phyloP scores from a whole-genome alignment of 345 rosid genomes.

The Capsella bursapastoris region DNA sequence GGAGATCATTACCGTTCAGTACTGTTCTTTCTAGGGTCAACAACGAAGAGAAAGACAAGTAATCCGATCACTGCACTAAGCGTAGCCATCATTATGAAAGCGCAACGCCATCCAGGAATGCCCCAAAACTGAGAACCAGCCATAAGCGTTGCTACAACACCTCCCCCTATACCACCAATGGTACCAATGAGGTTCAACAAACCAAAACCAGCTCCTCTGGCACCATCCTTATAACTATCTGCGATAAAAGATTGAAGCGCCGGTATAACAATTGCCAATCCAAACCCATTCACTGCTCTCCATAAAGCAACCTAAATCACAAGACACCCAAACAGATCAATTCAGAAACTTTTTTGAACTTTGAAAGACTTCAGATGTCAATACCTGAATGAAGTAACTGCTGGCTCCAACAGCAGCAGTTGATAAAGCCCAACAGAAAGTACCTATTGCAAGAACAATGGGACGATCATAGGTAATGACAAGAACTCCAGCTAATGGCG shows the following conservation, averaged over 20 bases:
- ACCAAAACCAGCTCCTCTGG: constrained; percentile 93
- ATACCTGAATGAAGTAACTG: constrained; percentile 70
- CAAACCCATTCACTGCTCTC: constrained; percentile 98
- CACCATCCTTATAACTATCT: constrained; percentile 83
- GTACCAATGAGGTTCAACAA: constrained; percentile 78
- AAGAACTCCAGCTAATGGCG: constrained; percentile 90
- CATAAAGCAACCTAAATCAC: constrained; percentile 70
- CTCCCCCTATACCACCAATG: constrained; percentile 94
- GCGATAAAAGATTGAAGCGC: constrained; percentile 97
- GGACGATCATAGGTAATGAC: constrained; percentile 86
- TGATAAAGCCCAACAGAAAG: constrained; percentile 90
- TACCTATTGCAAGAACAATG: constrained; percentile 87
- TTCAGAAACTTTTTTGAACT: background rate
- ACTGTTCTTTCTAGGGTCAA: constrained; percentile 59
- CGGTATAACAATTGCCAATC: constrained; percentile 94
- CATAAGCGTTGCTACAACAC: constrained; percentile 92
- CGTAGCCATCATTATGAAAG: constrained; percentile 86
- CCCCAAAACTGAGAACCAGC: constrained; percentile 83
- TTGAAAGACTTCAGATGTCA: background rate
- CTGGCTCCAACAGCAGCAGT: constrained; percentile 96
- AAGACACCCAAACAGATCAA: background rate
- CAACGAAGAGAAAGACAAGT: constrained; percentile 76
- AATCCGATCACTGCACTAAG: constrained; percentile 75
- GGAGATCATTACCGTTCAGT: constrained; percentile 32
- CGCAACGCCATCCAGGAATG: constrained; percentile 90